Conservation (phyloP, 306 rosid genomes). For the Cicer cuneatum region DNA sequence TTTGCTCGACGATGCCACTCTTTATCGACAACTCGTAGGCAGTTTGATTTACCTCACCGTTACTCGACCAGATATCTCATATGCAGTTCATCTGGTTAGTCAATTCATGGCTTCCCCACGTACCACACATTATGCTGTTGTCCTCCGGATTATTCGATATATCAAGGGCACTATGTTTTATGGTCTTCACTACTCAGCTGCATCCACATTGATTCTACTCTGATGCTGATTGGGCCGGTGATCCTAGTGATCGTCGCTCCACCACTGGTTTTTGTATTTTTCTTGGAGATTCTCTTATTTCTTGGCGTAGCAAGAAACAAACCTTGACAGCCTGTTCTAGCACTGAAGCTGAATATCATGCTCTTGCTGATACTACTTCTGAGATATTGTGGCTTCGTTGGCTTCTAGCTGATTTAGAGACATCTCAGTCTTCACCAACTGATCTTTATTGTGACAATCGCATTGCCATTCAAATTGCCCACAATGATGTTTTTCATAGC, state of each 20-base stretch:
- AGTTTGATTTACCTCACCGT: not conserved
- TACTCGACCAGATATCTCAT: not conserved
- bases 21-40: not conserved
- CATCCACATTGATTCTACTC: not conserved
- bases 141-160: not conserved
- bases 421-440: not conserved
- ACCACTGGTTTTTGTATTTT: not conserved
- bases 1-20: not conserved
- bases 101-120: not conserved
- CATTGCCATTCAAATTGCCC: not conserved
- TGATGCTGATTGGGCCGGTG: not conserved
- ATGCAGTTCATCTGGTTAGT: not conserved
- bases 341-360: not conserved
- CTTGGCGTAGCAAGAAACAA: constrained; percentile 5
- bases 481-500: not conserved
- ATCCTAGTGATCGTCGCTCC: not conserved
- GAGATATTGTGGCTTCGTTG: not conserved
- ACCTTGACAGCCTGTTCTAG: not conserved
- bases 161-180: not conserved
- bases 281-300: constrained; percentile 3
- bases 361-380: constrained; percentile 3
- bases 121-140: constrained; percentile 1
- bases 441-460: not conserved
- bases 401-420: not conserved
- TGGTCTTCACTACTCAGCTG: not conserved